These are phyloP conservation scores for Conringia planisiliqua DNA, from an alignment of 345 rosid species.

Conservation along the genomic window DNA sequence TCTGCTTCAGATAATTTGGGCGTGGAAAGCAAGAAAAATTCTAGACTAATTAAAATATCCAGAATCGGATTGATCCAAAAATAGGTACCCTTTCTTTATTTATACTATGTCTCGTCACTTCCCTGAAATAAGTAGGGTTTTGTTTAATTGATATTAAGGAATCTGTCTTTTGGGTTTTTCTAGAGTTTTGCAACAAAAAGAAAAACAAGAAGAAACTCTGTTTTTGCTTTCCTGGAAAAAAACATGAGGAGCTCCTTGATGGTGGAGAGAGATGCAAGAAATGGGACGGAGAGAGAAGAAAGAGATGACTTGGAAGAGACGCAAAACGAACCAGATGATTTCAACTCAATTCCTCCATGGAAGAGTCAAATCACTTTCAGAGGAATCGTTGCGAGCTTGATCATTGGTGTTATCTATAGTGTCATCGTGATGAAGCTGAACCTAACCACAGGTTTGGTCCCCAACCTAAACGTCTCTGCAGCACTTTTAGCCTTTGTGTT, in stretches of 20 bases:
- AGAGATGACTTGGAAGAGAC: slow-evolving; percentile 40
- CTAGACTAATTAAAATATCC: background rate
- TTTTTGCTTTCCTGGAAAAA: background rate
- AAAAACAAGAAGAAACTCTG: background rate
- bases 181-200: background rate
- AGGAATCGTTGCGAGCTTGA: slow-evolving; percentile 69
- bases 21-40: slow-evolving; percentile 13
- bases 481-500: slow-evolving; percentile 82
- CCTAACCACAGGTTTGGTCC: slow-evolving; percentile 88
- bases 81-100: slow-evolving; percentile 2
- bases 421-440: slow-evolving; percentile 87
- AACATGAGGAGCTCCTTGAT: slow-evolving; percentile 16
- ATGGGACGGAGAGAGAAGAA: slow-evolving; percentile 25
- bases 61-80: slow-evolving; percentile 29
- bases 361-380: slow-evolving; percentile 65
- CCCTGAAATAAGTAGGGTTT: background rate
- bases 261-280: slow-evolving; percentile 21
- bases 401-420: slow-evolving; percentile 76
- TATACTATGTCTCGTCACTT: background rate
- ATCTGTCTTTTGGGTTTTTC: slow-evolving; percentile 12
- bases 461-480: slow-evolving; percentile 94
- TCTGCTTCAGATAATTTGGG: slow-evolving; percentile 10
- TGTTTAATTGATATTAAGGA: background rate
- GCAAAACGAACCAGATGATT: slow-evolving; percentile 37
- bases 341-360: slow-evolving; percentile 68